Evolutionary conservation across 495 filamentous ascomycete species (phyloP), one percentile per base, ranked within the genome.

Genomic region (Jackrogersella minutella): DNA sequence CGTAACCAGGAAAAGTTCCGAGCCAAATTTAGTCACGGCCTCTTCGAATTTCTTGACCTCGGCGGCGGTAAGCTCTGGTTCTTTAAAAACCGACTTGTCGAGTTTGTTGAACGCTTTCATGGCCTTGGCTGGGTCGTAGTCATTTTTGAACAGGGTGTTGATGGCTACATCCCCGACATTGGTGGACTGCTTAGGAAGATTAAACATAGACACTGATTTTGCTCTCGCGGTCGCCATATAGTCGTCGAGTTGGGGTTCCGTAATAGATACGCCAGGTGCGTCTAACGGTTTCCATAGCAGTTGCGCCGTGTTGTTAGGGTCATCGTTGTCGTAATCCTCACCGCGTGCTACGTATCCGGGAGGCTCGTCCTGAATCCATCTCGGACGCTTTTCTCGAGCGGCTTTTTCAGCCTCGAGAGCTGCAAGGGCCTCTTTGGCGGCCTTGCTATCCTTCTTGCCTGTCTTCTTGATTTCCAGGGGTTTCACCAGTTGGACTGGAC

Each of bases 11-110:
- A 92, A 87, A 69, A 93, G 86, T 76, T 99, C 95, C 0, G 95
- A 97, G 33, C 95, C 96, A 70, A 87, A 96, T 69, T 93, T 97
- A 7, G 87, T 81, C 9, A 99, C 93, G 10, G 85, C 95, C 69
- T 99, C 93, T 72, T 96, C 95, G 64, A 98, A 99, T 58, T 88
- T 87, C 71, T 93, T 94, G 39, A 91, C 73, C 71, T 98, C 94
- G 19, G 90, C 85, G 4, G 89, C 82, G 28, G 78, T 90, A 44
- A 97, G 76, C 58, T 92, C 88, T 5, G 95, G 95, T 74, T 97
- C 93, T 49, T 91, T 90, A 44, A 99, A 87, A 61, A 90, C 90
- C 58, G 87, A 87, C 72, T 88, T 88, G 44, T 88, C 87, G 5
- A 88, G 74, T 62, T 83, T 85, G 61, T 84, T 79, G 14, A 99